Conservation (phyloP, 805 yeast genomes). For the Lipomyces yamadae region DNA sequence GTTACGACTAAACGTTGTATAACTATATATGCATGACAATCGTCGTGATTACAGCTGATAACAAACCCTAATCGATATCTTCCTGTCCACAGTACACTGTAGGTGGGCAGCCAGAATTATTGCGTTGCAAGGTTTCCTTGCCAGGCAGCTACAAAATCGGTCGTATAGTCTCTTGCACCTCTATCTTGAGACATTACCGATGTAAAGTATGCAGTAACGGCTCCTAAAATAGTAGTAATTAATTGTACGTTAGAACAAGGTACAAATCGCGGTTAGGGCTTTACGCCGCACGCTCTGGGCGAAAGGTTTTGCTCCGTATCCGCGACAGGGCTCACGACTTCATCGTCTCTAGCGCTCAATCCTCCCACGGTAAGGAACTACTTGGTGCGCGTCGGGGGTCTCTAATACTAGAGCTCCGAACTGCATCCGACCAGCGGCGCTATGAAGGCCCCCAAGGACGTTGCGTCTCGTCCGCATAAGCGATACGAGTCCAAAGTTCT, state of each 20-base stretch:
- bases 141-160: no score
- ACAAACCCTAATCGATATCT: no score
- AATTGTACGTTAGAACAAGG: neutral
- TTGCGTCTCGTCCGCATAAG: conserved; percentile 12
- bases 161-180: no score
- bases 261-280: neutral
- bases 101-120: no score
- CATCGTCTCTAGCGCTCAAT: neutral
- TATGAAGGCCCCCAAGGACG: conserved; percentile 23
- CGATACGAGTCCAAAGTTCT: conserved; percentile 8
- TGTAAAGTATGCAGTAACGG: neutral
- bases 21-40: no score
- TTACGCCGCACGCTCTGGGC: neutral
- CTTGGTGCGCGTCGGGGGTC: no score
- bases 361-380: neutral
- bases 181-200: neutral
- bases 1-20: no score
- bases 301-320: neutral
- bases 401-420: neutral
- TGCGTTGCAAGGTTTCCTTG: no score
- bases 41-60: no score
- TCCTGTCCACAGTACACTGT: no score
- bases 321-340: neutral
- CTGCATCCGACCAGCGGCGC: conserved; percentile 9
- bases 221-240: neutral